A percentile compares a stretch with the other conserved stretches of the same genome.
These are phyloP conservation scores for Arabidopsis thaliana DNA, from an alignment of 345 rosid genomes.

Conservation along the genomic window DNA sequence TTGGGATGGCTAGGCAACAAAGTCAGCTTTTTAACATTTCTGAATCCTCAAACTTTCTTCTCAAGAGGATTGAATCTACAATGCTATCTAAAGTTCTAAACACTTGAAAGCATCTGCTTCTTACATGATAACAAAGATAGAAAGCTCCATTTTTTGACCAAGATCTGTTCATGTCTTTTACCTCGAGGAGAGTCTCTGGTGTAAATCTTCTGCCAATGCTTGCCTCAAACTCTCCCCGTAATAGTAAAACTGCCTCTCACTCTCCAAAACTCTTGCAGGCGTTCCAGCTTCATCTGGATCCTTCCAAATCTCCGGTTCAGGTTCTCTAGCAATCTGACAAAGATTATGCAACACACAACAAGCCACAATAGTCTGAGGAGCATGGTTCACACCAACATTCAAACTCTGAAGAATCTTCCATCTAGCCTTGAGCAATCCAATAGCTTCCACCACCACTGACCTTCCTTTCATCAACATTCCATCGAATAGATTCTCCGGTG, in stretches of 20 bases:
- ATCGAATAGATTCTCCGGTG: conserved; percentile 90
- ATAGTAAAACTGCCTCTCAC: conserved; percentile 79
- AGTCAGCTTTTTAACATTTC: conserved; percentile 14
- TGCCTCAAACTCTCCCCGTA: conserved; percentile 88
- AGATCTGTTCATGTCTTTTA: conserved; percentile 36
- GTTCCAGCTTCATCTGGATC: conserved; percentile 85
- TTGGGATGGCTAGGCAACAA: conserved; percentile 1
- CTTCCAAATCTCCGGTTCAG: conserved; percentile 86
- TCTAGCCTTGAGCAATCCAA: conserved; percentile 85
- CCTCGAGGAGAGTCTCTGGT: conserved; percentile 85
- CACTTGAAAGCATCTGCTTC: conserved; percentile 17
- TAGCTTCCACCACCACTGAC: conserved; percentile 90
- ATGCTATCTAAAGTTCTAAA: conserved; percentile 10
- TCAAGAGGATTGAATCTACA: conserved; percentile 21
- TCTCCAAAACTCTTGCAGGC: conserved; percentile 75
- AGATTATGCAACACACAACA: conserved; percentile 97
- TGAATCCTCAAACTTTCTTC: conserved; percentile 14
- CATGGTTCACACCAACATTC: conserved; percentile 93
- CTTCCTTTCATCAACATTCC: conserved; percentile 99
- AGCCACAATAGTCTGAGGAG: conserved; percentile 96
- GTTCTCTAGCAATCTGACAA: conserved; percentile 96
- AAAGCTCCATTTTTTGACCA: conserved; percentile 12
- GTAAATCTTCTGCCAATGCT: conserved; percentile 94
- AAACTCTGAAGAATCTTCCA: conserved; percentile 96
- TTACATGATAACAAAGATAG: conserved; percentile 19